Conservation (phyloP, 495 filamentous ascomycete genomes). For the Trichoderma asperelloides region DNA sequence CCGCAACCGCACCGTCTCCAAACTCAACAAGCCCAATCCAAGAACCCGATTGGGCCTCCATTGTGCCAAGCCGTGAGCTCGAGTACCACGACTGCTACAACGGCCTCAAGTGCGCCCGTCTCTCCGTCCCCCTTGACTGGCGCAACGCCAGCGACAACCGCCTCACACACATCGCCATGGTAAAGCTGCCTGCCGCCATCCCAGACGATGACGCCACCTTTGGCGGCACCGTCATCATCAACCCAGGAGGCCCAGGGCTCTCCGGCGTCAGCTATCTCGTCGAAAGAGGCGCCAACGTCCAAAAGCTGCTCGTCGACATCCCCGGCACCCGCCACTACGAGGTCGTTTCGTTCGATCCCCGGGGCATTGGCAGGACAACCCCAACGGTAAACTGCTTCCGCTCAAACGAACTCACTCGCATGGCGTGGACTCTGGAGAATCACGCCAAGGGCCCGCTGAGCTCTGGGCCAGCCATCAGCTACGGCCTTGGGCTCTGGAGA, state of each 20-base stretch:
- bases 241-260: slow-evolving; percentile 38
- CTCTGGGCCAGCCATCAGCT: neutral
- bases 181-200: slow-evolving; percentile 27
- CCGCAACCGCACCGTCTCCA: neutral
- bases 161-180: slow-evolving; percentile 24
- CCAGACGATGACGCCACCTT: slow-evolving; percentile 17
- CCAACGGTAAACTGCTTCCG: slow-evolving; percentile 32
- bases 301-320: slow-evolving; percentile 22
- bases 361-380: slow-evolving; percentile 31
- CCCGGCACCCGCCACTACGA: slow-evolving; percentile 22
- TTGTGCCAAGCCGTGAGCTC: slow-evolving; percentile 21
- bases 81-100: slow-evolving; percentile 29
- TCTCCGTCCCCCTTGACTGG: slow-evolving; percentile 37
- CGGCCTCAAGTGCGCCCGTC: slow-evolving; percentile 32
- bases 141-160: slow-evolving; percentile 15
- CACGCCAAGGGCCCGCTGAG: neutral
- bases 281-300: slow-evolving; percentile 18
- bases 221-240: slow-evolving; percentile 32
- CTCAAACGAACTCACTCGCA: slow-evolving; percentile 8
- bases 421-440: slow-evolving; percentile 9
- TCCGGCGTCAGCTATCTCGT: slow-evolving; percentile 22
- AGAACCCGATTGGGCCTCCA: slow-evolving; percentile 16
- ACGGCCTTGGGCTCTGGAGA: slow-evolving; percentile 12
- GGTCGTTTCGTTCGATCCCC: slow-evolving; percentile 37
- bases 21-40: neutral